Conservation (phyloP, 768 basidiomycete species). For the Leccinum ochraceum region DNA sequence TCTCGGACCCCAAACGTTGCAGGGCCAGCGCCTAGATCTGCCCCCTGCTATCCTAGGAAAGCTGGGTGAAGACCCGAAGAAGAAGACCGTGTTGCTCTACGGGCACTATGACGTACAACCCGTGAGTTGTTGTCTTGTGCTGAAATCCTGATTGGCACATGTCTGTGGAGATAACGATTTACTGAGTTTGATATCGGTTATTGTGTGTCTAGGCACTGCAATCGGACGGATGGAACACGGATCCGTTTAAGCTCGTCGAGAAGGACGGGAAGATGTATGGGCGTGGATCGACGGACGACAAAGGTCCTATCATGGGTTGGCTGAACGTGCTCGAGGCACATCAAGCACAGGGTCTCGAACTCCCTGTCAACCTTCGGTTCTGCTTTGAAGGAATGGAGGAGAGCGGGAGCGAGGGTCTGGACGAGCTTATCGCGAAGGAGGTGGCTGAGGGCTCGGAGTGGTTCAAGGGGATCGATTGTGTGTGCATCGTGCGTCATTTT, state of each 20-base stretch:
- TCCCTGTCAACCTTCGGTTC: constrained; percentile 89
- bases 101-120: constrained; percentile 98
- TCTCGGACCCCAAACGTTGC: constrained; percentile 74
- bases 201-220: constrained; percentile 37
- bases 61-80: constrained; percentile 79
- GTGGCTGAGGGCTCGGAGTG: constrained; percentile 62
- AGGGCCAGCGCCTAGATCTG: constrained; percentile 69
- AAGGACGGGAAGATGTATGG: constrained; percentile 69
- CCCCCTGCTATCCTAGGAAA: constrained; percentile 84
- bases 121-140: constrained; percentile 34
- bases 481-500: constrained; percentile 75
- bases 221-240: constrained; percentile 84
- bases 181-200: not conserved
- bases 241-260: constrained; percentile 74
- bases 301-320: constrained; percentile 89
- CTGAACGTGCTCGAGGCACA: constrained; percentile 89
- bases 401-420: constrained; percentile 86
- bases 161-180: not conserved
- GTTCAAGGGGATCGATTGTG: constrained; percentile 87
- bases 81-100: constrained; percentile 93
- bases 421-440: constrained; percentile 81
- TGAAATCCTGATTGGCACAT: not conserved
- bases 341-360: constrained; percentile 55
- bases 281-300: constrained; percentile 91
- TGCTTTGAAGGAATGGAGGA: constrained; percentile 99